These are phyloP conservation scores for Sanghuangporus baumii DNA, from an alignment of 1,284 basidiomycete species.

Conservation along the genomic window DNA sequence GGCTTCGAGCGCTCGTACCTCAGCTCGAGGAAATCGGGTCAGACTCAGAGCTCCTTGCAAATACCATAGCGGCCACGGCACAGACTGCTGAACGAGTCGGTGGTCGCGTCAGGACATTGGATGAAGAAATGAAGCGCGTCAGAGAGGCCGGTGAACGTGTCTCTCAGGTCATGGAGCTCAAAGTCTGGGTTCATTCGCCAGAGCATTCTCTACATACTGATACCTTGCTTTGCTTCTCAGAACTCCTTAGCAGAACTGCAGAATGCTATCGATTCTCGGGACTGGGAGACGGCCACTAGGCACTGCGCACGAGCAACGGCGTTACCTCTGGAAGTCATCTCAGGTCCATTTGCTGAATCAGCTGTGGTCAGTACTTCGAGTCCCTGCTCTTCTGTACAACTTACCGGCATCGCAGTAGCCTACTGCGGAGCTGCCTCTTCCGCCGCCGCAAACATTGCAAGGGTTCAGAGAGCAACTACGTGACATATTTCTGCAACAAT, in stretches of 20 bases:
- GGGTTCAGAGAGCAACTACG: constrained; percentile 74
- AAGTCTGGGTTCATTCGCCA: constrained; percentile 40
- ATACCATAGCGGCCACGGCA: constrained; percentile 63
- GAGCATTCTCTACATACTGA: background rate
- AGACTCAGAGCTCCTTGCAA: constrained; percentile 55
- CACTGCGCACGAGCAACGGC: constrained; percentile 89
- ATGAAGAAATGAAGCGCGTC: constrained; percentile 87
- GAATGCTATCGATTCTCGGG: constrained; percentile 73
- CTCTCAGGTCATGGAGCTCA: constrained; percentile 84
- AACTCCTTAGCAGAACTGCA: constrained; percentile 76
- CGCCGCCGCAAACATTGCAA: constrained; percentile 80
- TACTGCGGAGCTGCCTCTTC: constrained; percentile 79
- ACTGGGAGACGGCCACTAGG: constrained; percentile 93
- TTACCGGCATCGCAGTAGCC: constrained; percentile 50
- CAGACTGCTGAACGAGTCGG: constrained; percentile 88
- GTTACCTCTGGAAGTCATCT: constrained; percentile 71
- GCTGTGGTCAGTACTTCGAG: constrained; percentile 64
- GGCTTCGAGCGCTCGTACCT: constrained; percentile 59
- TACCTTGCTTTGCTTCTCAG: constrained; percentile 33
- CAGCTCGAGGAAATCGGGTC: constrained; percentile 56
- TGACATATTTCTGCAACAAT: constrained; percentile 71
- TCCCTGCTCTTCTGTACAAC: constrained; percentile 4
- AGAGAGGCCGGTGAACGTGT: constrained; percentile 82
- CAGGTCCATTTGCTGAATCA: constrained; percentile 80
- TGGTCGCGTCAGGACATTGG: constrained; percentile 79